Evolutionary conservation across 2,329 filamentous ascomycete species (phyloP).

Genomic region (Pestalotiopsis sp.): DNA sequence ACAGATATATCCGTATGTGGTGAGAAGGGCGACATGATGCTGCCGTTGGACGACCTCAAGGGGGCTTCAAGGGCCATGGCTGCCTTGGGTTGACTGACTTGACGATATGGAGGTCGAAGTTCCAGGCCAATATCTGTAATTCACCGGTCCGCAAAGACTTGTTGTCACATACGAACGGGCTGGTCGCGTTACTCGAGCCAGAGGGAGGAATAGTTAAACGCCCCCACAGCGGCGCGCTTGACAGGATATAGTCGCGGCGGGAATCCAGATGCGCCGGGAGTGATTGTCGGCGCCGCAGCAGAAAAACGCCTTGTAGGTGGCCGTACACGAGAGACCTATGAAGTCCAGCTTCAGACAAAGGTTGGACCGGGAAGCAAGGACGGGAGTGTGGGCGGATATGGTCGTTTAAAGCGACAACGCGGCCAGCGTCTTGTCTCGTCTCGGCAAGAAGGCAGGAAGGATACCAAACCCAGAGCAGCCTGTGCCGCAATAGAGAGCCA

Average conservation of each 20-base stretch:
- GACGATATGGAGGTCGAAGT: background rate
- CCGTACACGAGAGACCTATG: background rate
- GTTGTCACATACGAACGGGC: background rate
- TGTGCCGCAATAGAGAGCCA: conserved; percentile 12
- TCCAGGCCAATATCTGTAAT: background rate
- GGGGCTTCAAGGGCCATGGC: conserved; percentile 64
- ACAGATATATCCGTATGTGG: conserved; percentile 55
- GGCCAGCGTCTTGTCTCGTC: background rate
- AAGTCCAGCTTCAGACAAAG: conserved; percentile 8
- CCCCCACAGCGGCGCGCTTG: conserved; percentile 15
- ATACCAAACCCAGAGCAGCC: conserved; percentile 1
- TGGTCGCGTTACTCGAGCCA: conserved; percentile 6
- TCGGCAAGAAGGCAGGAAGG: conserved; percentile 1
- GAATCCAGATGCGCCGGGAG: background rate
- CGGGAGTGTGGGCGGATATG: background rate
- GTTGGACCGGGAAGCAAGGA: background rate
- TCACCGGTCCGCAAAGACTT: background rate
- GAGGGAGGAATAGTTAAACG: conserved; percentile 7
- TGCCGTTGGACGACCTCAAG: conserved; percentile 62
- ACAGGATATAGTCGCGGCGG: background rate
- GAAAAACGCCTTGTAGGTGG: conserved; percentile 7
- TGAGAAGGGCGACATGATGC: conserved; percentile 54
- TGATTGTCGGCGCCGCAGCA: conserved; percentile 2
- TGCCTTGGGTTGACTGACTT: conserved; percentile 14
- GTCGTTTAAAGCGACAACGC: conserved; percentile 7